Evolutionary conservation across 2,329 filamentous ascomycete genomes (phyloP).

Genomic region (Nigrospora oryzae): DNA sequence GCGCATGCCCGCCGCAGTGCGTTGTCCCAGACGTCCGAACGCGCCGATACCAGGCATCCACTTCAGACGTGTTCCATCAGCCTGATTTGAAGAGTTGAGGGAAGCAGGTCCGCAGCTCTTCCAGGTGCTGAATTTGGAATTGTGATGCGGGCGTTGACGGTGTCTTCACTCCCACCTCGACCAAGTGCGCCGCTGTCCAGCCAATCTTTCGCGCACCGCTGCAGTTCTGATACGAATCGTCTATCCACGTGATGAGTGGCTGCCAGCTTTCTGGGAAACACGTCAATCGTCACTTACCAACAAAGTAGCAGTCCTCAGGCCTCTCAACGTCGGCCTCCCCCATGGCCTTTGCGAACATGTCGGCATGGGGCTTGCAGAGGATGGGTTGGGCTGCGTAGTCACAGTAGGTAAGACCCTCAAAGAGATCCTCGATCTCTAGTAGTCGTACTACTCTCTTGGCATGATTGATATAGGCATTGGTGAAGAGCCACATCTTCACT

Average conservation of each 20-base stretch:
- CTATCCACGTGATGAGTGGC: constrained; percentile 31
- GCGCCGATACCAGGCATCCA: too few species aligned
- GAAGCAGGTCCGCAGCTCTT: constrained; percentile 68
- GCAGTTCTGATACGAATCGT: constrained; percentile 83
- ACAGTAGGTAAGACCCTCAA: constrained; percentile 92
- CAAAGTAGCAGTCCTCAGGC: constrained; percentile 76
- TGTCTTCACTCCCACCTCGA: constrained; percentile 63
- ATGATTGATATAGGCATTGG: constrained; percentile 91
- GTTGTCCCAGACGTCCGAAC: too few species aligned
- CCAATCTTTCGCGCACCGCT: constrained; percentile 67
- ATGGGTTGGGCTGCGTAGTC: constrained; percentile 71
- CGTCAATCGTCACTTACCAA: constrained; percentile 53
- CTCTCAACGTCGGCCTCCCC: constrained; percentile 64
- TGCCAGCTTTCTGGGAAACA: background rate
- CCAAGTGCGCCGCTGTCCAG: constrained; percentile 79
- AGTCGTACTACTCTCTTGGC: constrained; percentile 74
- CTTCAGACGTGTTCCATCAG: background rate
- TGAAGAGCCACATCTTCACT: constrained; percentile 88
- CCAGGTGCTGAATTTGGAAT: constrained; percentile 66
- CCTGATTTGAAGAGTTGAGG: constrained; percentile 73
- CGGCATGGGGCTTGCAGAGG: constrained; percentile 76
- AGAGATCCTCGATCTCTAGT: constrained; percentile 76
- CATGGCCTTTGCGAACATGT: constrained; percentile 89
- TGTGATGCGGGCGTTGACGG: constrained; percentile 60
- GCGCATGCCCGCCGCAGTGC: too few species aligned